Conservation (phyloP, 2,329 filamentous ascomycete genomes). For the Seiridium cupressi region DNA sequence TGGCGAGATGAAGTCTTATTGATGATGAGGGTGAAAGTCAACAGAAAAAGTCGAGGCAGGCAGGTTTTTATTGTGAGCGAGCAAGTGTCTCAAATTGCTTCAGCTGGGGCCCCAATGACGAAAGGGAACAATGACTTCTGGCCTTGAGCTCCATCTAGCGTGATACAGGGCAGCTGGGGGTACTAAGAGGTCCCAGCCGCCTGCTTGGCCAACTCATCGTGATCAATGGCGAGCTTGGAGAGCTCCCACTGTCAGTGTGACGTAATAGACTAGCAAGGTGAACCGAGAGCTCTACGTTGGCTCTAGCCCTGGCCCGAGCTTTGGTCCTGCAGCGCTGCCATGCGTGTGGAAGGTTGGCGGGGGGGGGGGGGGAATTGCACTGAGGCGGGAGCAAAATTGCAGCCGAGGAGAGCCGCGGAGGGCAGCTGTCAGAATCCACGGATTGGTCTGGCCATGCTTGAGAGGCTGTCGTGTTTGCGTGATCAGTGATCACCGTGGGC, state of each 20-base stretch:
- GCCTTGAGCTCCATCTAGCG: slow-evolving; percentile 1
- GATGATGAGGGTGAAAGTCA: neutral
- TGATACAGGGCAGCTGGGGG: neutral
- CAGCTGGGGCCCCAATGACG: slow-evolving; percentile 3
- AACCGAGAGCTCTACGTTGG: neutral
- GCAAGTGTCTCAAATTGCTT: neutral
- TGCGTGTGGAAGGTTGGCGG: neutral
- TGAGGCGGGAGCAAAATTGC: neutral
- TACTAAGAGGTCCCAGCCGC: neutral
- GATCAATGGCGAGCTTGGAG: neutral
- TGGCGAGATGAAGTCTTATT: neutral
- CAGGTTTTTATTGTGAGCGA: slow-evolving; percentile 1
- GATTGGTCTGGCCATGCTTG: neutral
- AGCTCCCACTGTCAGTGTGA: neutral
- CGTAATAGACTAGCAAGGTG: slow-evolving; percentile 9
- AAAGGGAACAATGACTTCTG: neutral
- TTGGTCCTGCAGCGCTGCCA: neutral
- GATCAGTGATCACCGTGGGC: too few species aligned
- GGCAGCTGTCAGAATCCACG: neutral
- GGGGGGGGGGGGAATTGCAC: neutral
- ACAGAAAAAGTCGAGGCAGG: neutral
- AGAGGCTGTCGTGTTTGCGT: too few species aligned
- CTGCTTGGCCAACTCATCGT: neutral
- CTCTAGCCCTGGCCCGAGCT: neutral
- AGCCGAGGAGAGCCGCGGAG: neutral